These are phyloP conservation scores for Trichoderma sp. DNA, from an alignment of 2,329 filamentous ascomycete genomes.

Conservation along the genomic window DNA sequence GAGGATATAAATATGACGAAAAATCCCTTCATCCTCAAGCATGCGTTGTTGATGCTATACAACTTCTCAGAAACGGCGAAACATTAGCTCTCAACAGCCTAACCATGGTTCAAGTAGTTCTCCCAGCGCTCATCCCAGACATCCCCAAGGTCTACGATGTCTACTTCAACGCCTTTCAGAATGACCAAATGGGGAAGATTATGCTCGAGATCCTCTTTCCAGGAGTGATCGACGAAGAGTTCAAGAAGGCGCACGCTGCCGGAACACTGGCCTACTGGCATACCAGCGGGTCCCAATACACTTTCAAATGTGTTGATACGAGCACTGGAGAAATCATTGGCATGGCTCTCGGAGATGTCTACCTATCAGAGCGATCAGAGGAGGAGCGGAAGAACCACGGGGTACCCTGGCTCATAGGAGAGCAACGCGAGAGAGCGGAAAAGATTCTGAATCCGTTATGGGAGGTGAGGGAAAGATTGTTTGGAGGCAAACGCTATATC, in stretches of 20 bases:
- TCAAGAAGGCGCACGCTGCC: constrained; percentile 45
- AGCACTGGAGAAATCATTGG: constrained; percentile 46
- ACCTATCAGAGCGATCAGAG: constrained; percentile 38
- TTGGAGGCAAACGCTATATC: constrained; percentile 42
- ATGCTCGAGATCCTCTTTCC: constrained; percentile 48
- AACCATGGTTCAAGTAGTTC: constrained; percentile 43
- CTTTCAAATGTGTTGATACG: constrained; percentile 49
- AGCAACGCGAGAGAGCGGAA: constrained; percentile 46
- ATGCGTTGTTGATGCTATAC: neutral
- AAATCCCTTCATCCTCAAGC: neutral
- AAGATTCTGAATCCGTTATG: constrained; percentile 44
- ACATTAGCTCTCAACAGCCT: neutral
- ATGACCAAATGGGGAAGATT: constrained; percentile 39
- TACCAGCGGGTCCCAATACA: constrained; percentile 45
- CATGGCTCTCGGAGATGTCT: constrained; percentile 49
- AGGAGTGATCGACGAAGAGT: constrained; percentile 37
- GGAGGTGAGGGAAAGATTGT: constrained; percentile 43
- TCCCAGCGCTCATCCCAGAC: constrained; percentile 48
- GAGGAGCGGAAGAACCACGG: constrained; percentile 48
- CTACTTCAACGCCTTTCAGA: constrained; percentile 49
- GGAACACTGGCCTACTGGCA: constrained; percentile 45
- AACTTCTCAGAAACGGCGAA: neutral
- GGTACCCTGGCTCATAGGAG: constrained; percentile 48
- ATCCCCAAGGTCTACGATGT: constrained; percentile 48
- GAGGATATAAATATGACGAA: neutral